Evolutionary conservation across 2,329 filamentous ascomycete species (phyloP).

Genomic region (Sclerotinia minor): DNA sequence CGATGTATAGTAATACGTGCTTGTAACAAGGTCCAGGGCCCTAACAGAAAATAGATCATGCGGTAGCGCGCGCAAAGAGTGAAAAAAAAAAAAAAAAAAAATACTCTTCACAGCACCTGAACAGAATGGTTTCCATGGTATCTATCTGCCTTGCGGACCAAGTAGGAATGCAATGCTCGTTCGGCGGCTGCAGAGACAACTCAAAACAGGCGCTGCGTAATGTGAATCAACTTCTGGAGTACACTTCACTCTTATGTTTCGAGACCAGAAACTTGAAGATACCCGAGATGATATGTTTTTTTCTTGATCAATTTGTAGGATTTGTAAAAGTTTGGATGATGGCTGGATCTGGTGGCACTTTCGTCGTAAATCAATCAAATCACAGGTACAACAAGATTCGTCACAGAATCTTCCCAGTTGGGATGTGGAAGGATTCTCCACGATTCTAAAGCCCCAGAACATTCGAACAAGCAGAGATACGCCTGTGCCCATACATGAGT

Average conservation of each 20-base stretch:
- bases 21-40: constrained; percentile 24
- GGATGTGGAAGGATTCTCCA: constrained; percentile 3
- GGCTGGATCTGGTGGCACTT: constrained; percentile 29
- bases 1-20: constrained; percentile 35
- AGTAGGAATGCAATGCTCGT: constrained; percentile 25
- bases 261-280: constrained; percentile 10
- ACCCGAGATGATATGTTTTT: background rate
- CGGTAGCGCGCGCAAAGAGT: constrained; percentile 19
- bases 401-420: background rate
- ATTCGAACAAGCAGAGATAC: constrained; percentile 6
- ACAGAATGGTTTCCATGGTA: constrained; percentile 24
- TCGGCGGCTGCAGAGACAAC: constrained; percentile 25
- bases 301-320: background rate
- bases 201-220: constrained; percentile 14
- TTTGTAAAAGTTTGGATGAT: constrained; percentile 23
- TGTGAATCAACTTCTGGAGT: constrained; percentile 1
- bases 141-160: constrained; percentile 17
- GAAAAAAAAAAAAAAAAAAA: constrained; percentile 6
- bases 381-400: background rate
- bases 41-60: constrained; percentile 15
- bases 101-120: constrained; percentile 27
- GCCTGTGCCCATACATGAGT: constrained; percentile 7
- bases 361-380: constrained; percentile 22
- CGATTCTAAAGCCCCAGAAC: background rate
- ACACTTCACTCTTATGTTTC: constrained; percentile 1